Conservation (phyloP, 306 rosid genomes). For the Pueraria montana region DNA sequence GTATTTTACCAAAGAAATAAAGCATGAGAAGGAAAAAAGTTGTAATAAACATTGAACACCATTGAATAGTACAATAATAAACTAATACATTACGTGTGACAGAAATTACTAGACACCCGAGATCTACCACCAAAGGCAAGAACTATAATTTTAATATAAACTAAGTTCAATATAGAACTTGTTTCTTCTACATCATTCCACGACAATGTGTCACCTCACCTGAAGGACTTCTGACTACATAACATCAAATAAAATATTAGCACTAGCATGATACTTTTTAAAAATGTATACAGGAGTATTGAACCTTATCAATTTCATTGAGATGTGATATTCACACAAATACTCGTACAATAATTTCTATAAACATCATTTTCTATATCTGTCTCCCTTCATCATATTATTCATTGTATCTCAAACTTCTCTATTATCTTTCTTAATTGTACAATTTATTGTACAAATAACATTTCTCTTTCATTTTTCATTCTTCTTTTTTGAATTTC, state of each 20-base stretch:
- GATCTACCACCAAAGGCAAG: not conserved
- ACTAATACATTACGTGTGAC: not conserved
- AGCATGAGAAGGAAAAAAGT: not conserved
- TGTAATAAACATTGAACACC: not conserved
- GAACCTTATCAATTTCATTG: not conserved
- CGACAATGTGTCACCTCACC: not conserved
- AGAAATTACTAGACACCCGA: not conserved
- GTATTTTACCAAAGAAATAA: not conserved
- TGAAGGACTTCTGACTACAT: constrained; percentile 4
- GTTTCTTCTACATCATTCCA: not conserved
- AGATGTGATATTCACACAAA: no score
- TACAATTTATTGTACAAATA: no score
- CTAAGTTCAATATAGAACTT: not conserved
- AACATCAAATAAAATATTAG: not conserved
- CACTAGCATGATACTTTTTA: not conserved
- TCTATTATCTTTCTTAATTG: no score
- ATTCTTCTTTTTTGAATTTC: not conserved
- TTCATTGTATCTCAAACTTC: no score
- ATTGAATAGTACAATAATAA: not conserved
- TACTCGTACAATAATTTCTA: no score
- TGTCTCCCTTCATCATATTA: no score
- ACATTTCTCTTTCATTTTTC: not conserved
- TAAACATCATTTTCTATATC: no score
- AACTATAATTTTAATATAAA: not conserved
- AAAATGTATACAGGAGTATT: not conserved